These are phyloP conservation scores for Amaranthus palmeri DNA, from an alignment of 148 eudicot genomes.

Conservation along the genomic window DNA sequence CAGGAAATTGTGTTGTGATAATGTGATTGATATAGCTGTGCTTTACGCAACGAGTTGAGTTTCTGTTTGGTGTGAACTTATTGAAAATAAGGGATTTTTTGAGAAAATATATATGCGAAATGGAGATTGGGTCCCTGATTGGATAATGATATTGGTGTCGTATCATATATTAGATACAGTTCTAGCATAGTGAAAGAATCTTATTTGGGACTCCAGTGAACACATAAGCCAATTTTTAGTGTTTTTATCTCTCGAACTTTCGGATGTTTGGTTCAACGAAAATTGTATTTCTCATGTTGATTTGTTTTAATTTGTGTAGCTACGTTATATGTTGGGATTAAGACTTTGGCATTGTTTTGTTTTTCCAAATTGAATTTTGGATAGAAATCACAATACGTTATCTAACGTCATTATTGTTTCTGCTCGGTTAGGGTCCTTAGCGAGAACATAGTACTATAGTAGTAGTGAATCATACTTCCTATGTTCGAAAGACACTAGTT, in stretches of 20 bases:
- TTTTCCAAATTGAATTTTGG: no score
- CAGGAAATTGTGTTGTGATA: neutral
- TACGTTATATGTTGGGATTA: no score
- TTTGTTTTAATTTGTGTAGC: no score
- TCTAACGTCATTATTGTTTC: no score
- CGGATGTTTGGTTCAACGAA: neutral
- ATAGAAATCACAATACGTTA: no score
- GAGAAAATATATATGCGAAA: neutral
- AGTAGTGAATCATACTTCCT: no score
- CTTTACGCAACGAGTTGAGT: neutral
- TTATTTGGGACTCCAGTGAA: neutral
- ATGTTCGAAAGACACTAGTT: no score
- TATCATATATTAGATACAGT: conserved; percentile 4
- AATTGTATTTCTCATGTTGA: neutral
- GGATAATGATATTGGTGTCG: conserved; percentile 4
- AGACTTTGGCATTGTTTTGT: no score
- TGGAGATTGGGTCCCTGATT: conserved; percentile 2
- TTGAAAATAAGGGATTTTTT: neutral
- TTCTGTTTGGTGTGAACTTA: conserved; percentile 4
- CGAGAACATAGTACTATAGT: no score
- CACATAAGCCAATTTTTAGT: neutral
- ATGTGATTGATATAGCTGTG: neutral
- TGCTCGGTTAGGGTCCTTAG: no score
- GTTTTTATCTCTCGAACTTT: neutral
- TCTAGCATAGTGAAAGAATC: conserved; percentile 5